phyloP scores from a whole-genome alignment of 768 basidiomycete species.

The Lactifluus volemus region DNA sequence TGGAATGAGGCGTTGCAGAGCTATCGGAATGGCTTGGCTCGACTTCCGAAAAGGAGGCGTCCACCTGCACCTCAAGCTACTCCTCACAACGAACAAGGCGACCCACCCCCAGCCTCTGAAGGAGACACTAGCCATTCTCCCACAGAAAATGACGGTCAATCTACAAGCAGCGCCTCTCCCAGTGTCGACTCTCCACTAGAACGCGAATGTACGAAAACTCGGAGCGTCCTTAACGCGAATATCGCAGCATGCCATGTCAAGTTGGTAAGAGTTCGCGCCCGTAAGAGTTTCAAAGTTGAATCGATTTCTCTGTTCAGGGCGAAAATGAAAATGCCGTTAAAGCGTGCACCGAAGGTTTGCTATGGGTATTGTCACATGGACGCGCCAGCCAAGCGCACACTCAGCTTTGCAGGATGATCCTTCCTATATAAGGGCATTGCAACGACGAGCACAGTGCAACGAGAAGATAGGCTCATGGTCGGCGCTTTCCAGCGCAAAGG shows the following conservation, averaged over 20 bases:
- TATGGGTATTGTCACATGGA: neutral
- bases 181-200: slow-evolving; percentile 30
- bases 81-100: slow-evolving; percentile 20
- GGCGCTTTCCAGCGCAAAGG: slow-evolving; percentile 70
- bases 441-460: slow-evolving; percentile 81
- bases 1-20: slow-evolving; percentile 65
- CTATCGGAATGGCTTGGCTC: slow-evolving; percentile 62
- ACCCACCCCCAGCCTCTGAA: neutral
- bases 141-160: slow-evolving; percentile 13
- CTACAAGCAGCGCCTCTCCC: slow-evolving; percentile 18
- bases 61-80: slow-evolving; percentile 14
- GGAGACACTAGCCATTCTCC: slow-evolving; percentile 23
- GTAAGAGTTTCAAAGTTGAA: no score
- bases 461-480: slow-evolving; percentile 78
- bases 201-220: slow-evolving; percentile 42
- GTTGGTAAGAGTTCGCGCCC: slow-evolving; percentile 39
- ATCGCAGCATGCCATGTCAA: slow-evolving; percentile 81
- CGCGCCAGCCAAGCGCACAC: neutral
- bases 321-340: slow-evolving; percentile 17
- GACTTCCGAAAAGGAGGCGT: slow-evolving; percentile 44
- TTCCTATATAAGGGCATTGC: slow-evolving; percentile 76
- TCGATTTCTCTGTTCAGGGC: slow-evolving; percentile 1
- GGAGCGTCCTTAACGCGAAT: slow-evolving; percentile 78
- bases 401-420: slow-evolving; percentile 84
- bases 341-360: slow-evolving; percentile 20